A percentile compares a stretch with the other conserved stretches of the same genome.
phyloP scores from a whole-genome alignment of 768 basidiomycete genomes.

The Termitomyces bulborhizus region DNA sequence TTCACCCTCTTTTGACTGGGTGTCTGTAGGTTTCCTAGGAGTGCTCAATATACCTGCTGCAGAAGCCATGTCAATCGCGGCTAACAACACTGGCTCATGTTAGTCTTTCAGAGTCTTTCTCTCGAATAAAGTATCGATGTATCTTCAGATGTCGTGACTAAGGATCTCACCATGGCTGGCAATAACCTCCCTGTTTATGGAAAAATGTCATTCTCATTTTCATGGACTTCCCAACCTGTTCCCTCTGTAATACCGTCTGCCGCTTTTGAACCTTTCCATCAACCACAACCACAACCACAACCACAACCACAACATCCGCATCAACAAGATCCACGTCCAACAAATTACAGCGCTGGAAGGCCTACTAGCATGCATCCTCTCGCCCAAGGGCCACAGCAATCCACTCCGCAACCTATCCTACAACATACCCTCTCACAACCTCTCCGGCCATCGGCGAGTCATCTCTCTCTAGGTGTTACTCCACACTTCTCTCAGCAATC shows the following conservation, averaged over 20 bases:
- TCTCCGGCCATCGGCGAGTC: conserved; percentile 22
- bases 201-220: conserved; percentile 65
- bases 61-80: conserved; percentile 46
- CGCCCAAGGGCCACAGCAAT: conserved; percentile 8
- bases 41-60: conserved; percentile 49
- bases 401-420: neutral
- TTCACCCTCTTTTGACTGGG: conserved; percentile 19
- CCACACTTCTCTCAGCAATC: conserved; percentile 17
- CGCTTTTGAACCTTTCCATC: conserved; percentile 1
- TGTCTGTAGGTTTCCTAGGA: conserved; percentile 45
- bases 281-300: neutral
- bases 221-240: conserved; percentile 30
- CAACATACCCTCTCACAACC: conserved; percentile 10
- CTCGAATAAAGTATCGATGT: conserved; percentile 18
- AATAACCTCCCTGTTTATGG: conserved; percentile 80
- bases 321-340: conserved; percentile 9
- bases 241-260: conserved; percentile 11
- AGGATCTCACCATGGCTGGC: conserved; percentile 67
- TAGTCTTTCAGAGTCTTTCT: conserved; percentile 12
- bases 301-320: neutral
- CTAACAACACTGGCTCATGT: conserved; percentile 33
- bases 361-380: conserved; percentile 10
- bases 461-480: conserved; percentile 16
- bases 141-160: conserved; percentile 56
- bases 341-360: conserved; percentile 2